Conservation (phyloP, 164 flowering plant species). For the Echeveria elegans region DNA sequence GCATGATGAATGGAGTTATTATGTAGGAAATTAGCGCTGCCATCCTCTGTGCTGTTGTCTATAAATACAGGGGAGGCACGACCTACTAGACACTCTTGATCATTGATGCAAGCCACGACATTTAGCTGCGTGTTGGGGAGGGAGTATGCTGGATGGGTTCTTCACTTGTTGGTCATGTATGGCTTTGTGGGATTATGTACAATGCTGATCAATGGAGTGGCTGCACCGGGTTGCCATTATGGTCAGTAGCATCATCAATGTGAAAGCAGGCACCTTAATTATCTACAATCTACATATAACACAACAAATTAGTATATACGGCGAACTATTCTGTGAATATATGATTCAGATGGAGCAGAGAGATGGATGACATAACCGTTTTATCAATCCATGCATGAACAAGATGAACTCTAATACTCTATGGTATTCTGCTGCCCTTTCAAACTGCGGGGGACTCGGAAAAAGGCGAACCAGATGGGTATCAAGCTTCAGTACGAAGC, state of each 20-base stretch:
- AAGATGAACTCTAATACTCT: constrained; percentile 43
- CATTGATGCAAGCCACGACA: constrained; percentile 38
- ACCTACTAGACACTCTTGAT: constrained; percentile 40
- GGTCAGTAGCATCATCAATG: constrained; percentile 36
- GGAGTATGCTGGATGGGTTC: constrained; percentile 54
- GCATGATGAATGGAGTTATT: constrained; percentile 29
- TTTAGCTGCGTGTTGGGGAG: constrained; percentile 28
- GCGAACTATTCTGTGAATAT: not conserved
- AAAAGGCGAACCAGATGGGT: constrained; percentile 53
- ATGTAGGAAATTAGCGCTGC: not conserved
- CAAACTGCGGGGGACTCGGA: constrained; percentile 49
- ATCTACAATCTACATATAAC: no score
- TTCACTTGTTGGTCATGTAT: constrained; percentile 30
- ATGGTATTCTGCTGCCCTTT: constrained; percentile 18
- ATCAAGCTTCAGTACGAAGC: constrained; percentile 17
- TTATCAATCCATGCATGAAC: constrained; percentile 42
- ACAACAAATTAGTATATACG: not conserved
- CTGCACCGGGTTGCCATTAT: constrained; percentile 22
- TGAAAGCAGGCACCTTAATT: constrained; percentile 22
- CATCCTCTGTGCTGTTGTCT: constrained; percentile 26
- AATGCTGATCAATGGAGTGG: constrained; percentile 37
- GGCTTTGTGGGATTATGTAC: constrained; percentile 62
- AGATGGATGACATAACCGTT: constrained; percentile 20
- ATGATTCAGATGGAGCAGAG: not conserved
- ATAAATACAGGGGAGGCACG: constrained; percentile 46